Conservation (phyloP, 495 filamentous ascomycete species). For the Pyrenula massariospora region DNA sequence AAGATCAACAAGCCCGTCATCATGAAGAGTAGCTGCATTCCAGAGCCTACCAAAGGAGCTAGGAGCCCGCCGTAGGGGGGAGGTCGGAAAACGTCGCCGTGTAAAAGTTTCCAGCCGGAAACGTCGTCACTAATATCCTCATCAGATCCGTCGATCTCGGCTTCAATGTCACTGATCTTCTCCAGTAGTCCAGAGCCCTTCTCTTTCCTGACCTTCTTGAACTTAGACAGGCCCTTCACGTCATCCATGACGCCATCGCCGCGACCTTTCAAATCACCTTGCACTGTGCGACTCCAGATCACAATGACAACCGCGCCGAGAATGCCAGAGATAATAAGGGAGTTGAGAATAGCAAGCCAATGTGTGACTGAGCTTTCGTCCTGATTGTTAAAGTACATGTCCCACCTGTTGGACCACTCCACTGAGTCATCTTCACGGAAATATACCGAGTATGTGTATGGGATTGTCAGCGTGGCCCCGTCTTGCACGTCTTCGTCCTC, state of each 20-base stretch:
- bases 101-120: constrained; percentile 90
- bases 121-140: constrained; percentile 80
- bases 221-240: constrained; percentile 45
- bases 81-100: constrained; percentile 84
- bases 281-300: constrained; percentile 72
- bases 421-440: constrained; percentile 75
- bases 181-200: constrained; percentile 50
- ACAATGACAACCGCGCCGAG: constrained; percentile 77
- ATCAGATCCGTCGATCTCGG: constrained; percentile 49
- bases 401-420: constrained; percentile 84
- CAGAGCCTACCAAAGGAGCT: constrained; percentile 78
- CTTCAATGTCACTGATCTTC: constrained; percentile 46
- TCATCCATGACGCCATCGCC: constrained; percentile 58
- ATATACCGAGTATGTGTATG: constrained; percentile 88
- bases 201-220: constrained; percentile 41
- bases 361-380: constrained; percentile 77
- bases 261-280: constrained; percentile 64
- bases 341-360: constrained; percentile 90
- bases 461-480: constrained; percentile 60
- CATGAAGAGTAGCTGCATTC: constrained; percentile 87
- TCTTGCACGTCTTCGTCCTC: constrained; percentile 47
- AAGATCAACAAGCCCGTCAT: constrained; percentile 65
- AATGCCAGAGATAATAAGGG: constrained; percentile 71
- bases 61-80: constrained; percentile 66
- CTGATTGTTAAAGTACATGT: constrained; percentile 87